Evolutionary conservation across 257 asterid genomes (phyloP), one percentile per base, ranked within the genome.

Genomic region (Nyctanthes arbortristis): DNA sequence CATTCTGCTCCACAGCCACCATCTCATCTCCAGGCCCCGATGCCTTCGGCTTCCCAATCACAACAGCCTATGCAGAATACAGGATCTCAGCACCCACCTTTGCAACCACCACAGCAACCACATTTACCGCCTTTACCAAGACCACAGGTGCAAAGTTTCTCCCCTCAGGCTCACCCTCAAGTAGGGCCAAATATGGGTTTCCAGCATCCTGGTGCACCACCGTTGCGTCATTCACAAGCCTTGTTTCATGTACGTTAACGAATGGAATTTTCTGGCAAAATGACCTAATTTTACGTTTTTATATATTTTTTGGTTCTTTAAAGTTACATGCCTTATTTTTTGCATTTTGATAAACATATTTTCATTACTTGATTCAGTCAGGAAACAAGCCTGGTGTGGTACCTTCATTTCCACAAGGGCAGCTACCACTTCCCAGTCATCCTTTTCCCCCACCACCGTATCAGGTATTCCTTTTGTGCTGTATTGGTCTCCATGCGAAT

Each of bases 181-280:
- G 78, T 81, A 87, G 96, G 96, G 22, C 79, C 81, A 28, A 87
- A 76, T 71, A 28, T 81, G 73, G 91, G 96, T 71, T 90, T 79
- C 72, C 96, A 82, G 73, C 97, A 90, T 63, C 79, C 90, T 71
- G 80, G 87, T 66, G 86, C 88, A 67, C 85, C 81, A 18, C 99
- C 86, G 82, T 66, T 84, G 82, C 96, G 85, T 73, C 95, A 82
- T 84, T 83, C 96, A 6, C 97, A 89, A 75, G 91, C 88, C 61
- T 61, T 79, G 69, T 94, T 83, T 80, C 96, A 89, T 81, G 97
- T 91, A 85, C 87, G 95, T 69, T 77, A 63, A 56, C 62, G 67
- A 22, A 36, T 32, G 58, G 39, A 27, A n/a, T 43, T 72, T 49
- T 16, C 49, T 20, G 0, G 71, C 16, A 30, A 47, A 65, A 30